These are phyloP conservation scores for Podospora australis DNA, from an alignment of 495 filamentous ascomycete genomes.

Conservation along the genomic window DNA sequence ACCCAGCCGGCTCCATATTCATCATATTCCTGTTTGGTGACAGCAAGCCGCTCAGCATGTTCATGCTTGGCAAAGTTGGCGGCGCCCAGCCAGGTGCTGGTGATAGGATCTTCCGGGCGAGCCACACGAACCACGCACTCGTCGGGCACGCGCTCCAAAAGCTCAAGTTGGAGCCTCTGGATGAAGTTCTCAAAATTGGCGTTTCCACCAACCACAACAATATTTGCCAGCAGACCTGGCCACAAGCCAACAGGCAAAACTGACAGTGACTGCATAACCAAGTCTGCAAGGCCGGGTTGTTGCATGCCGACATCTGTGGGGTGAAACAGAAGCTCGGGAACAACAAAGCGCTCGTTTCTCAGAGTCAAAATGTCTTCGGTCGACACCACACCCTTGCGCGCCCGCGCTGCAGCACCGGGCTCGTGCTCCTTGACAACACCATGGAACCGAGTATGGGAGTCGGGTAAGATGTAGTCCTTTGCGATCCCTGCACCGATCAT, in stretches of 20 bases:
- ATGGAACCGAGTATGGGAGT: constrained; percentile 69
- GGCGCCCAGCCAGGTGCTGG: constrained; percentile 78
- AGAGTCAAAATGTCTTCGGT: constrained; percentile 80
- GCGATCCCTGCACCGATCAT: constrained; percentile 63
- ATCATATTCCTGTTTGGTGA: constrained; percentile 83
- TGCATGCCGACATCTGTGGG: constrained; percentile 82
- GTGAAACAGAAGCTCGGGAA: constrained; percentile 84
- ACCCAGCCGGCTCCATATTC: constrained; percentile 79
- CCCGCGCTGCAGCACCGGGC: constrained; percentile 45
- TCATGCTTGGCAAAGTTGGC: constrained; percentile 65
- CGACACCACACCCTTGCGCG: constrained; percentile 53
- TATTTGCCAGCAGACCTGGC: constrained; percentile 75
- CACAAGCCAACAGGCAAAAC: constrained; percentile 69
- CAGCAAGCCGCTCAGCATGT: constrained; percentile 55
- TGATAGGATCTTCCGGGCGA: constrained; percentile 66
- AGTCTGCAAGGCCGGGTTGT: constrained; percentile 74
- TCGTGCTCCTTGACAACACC: constrained; percentile 76
- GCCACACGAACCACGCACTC: constrained; percentile 71
- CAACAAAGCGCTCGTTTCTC: constrained; percentile 84
- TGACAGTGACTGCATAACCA: constrained; percentile 74
- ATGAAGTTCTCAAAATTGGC: constrained; percentile 72
- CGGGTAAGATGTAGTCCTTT: constrained; percentile 87
- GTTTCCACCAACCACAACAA: constrained; percentile 86
- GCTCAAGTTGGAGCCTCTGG: constrained; percentile 71
- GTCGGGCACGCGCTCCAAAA: constrained; percentile 65